phyloP scores from a whole-genome alignment of 2,329 filamentous ascomycete genomes.

The Ophiostoma tasmaniense region DNA sequence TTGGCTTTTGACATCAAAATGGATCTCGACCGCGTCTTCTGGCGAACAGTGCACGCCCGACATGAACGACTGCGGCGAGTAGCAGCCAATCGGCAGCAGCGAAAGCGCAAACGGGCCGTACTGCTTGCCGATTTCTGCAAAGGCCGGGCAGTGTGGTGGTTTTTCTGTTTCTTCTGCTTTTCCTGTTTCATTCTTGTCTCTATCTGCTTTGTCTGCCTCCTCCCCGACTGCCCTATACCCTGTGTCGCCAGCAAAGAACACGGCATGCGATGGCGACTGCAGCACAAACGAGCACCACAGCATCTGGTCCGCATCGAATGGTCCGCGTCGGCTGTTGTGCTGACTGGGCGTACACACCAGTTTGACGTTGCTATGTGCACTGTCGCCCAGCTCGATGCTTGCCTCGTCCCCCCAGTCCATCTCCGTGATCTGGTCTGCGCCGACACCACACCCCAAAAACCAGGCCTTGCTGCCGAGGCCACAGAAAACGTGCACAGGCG shows the following conservation, averaged over 20 bases:
- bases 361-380: constrained; percentile 42
- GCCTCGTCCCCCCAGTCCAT: neutral
- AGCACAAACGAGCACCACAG: constrained; percentile 62
- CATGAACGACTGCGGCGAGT: constrained; percentile 63
- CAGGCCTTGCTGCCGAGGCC: constrained; percentile 1
- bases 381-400: neutral
- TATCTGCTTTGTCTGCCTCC: neutral
- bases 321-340: constrained; percentile 51
- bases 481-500: neutral
- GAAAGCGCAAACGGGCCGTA: constrained; percentile 63
- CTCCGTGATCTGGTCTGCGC: neutral
- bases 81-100: constrained; percentile 86
- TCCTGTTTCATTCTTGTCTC: neutral
- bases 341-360: constrained; percentile 62
- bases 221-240: neutral
- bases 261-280: neutral
- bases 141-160: neutral
- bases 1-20: constrained; percentile 69
- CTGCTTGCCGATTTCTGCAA: neutral
- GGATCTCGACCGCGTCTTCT: constrained; percentile 80
- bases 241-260: neutral
- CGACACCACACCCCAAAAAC: neutral
- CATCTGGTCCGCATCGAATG: constrained; percentile 51
- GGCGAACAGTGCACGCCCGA: constrained; percentile 79
- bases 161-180: neutral